These are phyloP conservation scores for Penicillium sp. DNA, from an alignment of 2,329 filamentous ascomycete species.

Conservation along the genomic window DNA sequence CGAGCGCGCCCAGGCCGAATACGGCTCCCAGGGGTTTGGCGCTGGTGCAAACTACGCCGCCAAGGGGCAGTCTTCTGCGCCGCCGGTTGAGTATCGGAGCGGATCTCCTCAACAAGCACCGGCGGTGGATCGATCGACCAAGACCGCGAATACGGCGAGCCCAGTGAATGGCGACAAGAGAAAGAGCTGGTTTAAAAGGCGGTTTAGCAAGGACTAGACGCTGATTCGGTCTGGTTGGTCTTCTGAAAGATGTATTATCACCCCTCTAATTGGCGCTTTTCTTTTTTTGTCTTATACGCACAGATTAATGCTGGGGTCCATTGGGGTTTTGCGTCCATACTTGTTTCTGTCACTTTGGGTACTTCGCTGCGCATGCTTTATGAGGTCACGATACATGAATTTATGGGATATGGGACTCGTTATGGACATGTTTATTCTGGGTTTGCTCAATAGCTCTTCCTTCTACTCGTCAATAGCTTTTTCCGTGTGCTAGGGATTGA, in stretches of 20 bases:
- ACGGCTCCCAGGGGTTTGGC: slow-evolving; percentile 57
- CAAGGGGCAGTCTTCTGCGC: slow-evolving; percentile 17
- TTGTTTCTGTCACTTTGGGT: background rate
- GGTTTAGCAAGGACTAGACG: slow-evolving; percentile 60
- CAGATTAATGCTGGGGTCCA: background rate
- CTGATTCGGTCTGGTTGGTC: background rate
- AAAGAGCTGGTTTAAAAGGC: slow-evolving; percentile 82
- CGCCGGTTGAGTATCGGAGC: slow-evolving; percentile 17
- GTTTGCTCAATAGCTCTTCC: background rate
- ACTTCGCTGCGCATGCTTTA: slow-evolving; percentile 14
- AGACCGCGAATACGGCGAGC: slow-evolving; percentile 17
- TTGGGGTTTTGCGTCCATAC: background rate
- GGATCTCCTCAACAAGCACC: slow-evolving; percentile 25
- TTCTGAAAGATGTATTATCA: slow-evolving; percentile 13
- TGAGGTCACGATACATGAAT: slow-evolving; percentile 24
- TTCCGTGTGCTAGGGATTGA: too few relatives aligned
- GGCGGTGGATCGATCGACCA: slow-evolving; percentile 10
- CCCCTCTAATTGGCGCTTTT: slow-evolving; percentile 3
- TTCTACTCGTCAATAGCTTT: too few relatives aligned
- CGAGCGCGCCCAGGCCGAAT: slow-evolving; percentile 51
- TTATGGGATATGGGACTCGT: slow-evolving; percentile 8
- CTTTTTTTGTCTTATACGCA: background rate
- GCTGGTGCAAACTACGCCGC: slow-evolving; percentile 38
- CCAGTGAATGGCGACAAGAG: slow-evolving; percentile 58
- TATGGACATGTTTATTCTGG: background rate